These are phyloP conservation scores for Curvularia spicifera DNA, from an alignment of 2,329 filamentous ascomycete species.

Conservation along the genomic window DNA sequence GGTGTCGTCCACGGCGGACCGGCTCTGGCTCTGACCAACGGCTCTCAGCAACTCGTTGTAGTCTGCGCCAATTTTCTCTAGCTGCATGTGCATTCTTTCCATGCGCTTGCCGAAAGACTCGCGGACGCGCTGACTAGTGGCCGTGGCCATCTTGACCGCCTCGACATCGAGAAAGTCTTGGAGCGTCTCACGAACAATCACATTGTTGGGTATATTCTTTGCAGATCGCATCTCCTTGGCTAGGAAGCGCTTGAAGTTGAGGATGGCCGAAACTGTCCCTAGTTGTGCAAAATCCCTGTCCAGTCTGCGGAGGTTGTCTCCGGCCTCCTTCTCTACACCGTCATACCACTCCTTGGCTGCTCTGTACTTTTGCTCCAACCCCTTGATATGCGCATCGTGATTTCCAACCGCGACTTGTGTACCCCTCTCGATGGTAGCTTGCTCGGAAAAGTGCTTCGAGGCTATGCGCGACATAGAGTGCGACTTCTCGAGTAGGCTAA, in stretches of 20 bases:
- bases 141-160: conserved; percentile 74
- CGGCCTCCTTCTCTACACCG: conserved; percentile 71
- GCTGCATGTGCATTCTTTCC: conserved; percentile 49
- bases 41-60: conserved; percentile 55
- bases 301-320: conserved; percentile 68
- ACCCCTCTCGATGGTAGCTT: conserved; percentile 77
- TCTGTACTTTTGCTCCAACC: conserved; percentile 73
- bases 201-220: conserved; percentile 30
- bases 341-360: conserved; percentile 74
- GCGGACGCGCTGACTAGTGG: conserved; percentile 67
- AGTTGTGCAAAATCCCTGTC: conserved; percentile 72
- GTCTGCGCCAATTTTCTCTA: conserved; percentile 51
- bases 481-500: conserved; percentile 72
- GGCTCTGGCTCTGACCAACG: conserved; percentile 55
- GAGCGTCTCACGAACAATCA: conserved; percentile 39
- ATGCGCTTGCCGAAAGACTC: conserved; percentile 67
- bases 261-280: conserved; percentile 67
- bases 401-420: conserved; percentile 87
- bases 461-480: conserved; percentile 67
- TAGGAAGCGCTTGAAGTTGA: conserved; percentile 65
- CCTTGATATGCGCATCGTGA: conserved; percentile 74
- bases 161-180: conserved; percentile 73
- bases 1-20: conserved; percentile 63
- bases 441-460: conserved; percentile 72
- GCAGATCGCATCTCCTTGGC: conserved; percentile 42